phyloP scores from a whole-genome alignment of 2,329 filamentous ascomycete genomes.

The Stagonosporopsis cucurbitacearum region DNA sequence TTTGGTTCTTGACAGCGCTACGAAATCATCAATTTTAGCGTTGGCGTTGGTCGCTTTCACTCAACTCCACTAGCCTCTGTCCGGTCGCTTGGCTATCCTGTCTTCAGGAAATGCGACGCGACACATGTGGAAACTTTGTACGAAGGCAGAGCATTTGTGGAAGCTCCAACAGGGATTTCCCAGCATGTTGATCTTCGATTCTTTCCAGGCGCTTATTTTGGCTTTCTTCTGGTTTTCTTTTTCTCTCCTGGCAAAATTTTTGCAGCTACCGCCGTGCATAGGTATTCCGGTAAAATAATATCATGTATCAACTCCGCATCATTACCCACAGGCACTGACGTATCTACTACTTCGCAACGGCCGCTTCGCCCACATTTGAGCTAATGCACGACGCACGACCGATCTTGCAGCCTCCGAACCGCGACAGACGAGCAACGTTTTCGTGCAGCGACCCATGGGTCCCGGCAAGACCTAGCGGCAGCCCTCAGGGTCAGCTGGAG shows the following conservation, averaged over 20 bases:
- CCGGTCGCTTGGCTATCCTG: slow-evolving; percentile 6
- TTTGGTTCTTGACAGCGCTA: slow-evolving; percentile 9
- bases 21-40: slow-evolving; percentile 13
- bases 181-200: not conserved
- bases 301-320: not conserved
- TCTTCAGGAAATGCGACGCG: slow-evolving; percentile 5
- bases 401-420: slow-evolving; percentile 6
- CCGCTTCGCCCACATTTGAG: not conserved
- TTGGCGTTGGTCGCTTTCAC: slow-evolving; percentile 15
- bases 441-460: slow-evolving; percentile 10
- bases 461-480: slow-evolving; percentile 9
- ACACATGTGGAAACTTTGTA: slow-evolving; percentile 2
- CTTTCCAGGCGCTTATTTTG: not conserved
- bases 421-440: slow-evolving; percentile 15
- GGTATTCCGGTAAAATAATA: slow-evolving; percentile 4
- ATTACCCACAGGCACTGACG: not conserved
- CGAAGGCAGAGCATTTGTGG: slow-evolving; percentile 2
- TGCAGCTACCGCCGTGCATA: slow-evolving; percentile 1
- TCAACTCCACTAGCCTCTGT: slow-evolving; percentile 5
- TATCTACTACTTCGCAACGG: not conserved
- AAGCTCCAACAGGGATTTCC: not conserved
- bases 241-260: not conserved
- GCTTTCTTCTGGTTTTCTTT: not conserved
- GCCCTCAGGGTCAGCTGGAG: slow-evolving; percentile 13
- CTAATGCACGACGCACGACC: slow-evolving; percentile 10